phyloP scores from a whole-genome alignment of 345 rosid genomes.

The Brassica nigra region DNA sequence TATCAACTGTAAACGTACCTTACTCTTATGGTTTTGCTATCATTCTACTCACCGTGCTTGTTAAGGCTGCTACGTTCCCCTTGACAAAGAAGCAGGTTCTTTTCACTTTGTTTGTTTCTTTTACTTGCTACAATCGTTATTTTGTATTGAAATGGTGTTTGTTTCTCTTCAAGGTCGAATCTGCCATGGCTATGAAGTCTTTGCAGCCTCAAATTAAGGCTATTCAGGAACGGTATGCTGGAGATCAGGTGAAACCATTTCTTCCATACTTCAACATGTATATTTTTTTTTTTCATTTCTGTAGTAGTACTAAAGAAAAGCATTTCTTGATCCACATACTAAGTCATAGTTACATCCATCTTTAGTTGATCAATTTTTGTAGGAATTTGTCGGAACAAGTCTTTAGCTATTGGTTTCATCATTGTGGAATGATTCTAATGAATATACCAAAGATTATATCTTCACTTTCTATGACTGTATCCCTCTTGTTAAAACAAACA shows the following conservation, averaged over 20 bases:
- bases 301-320: not conserved
- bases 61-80: slow-evolving; percentile 94
- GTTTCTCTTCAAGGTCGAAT: slow-evolving; percentile 67
- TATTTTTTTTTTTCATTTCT: not conserved
- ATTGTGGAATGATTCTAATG: not conserved
- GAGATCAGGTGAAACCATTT: slow-evolving; percentile 67
- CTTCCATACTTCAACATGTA: not conserved
- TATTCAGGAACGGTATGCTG: slow-evolving; percentile 77
- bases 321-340: not conserved
- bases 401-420: not conserved
- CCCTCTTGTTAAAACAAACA: not conserved
- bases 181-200: slow-evolving; percentile 92
- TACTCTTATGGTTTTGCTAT: slow-evolving; percentile 92
- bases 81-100: slow-evolving; percentile 91
- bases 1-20: slow-evolving; percentile 72
- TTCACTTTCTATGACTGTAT: slow-evolving; percentile 5
- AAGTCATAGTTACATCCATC: not conserved
- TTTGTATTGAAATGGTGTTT: not conserved
- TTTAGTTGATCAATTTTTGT: not conserved
- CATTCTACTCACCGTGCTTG: slow-evolving; percentile 82
- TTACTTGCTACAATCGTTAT: not conserved
- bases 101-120: slow-evolving; percentile 22
- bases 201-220: slow-evolving; percentile 92
- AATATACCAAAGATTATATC: not conserved
- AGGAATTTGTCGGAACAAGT: not conserved